Evolutionary conservation across 2,329 filamentous ascomycete species (phyloP).

Genomic region (Phaeosphaeria sp.): DNA sequence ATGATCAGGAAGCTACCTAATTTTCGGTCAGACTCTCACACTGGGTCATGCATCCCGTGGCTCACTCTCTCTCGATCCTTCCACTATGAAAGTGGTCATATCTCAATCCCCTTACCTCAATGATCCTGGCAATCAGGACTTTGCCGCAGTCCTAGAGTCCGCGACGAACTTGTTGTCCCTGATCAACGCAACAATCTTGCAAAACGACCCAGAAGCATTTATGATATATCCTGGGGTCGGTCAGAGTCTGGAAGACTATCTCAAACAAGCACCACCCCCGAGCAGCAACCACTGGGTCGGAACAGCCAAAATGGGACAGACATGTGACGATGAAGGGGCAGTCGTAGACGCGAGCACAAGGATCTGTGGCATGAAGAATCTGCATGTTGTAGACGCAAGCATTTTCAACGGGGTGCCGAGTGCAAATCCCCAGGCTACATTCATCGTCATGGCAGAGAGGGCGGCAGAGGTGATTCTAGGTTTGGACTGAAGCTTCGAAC

Average conservation of each 20-base stretch:
- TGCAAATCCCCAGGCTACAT: conserved; percentile 17
- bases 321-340: conserved; percentile 37
- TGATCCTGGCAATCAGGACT: conserved; percentile 57
- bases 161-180: conserved; percentile 60
- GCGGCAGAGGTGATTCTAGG: conserved; percentile 17
- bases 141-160: conserved; percentile 63
- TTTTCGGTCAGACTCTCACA: conserved; percentile 60
- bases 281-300: conserved; percentile 51
- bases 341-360: conserved; percentile 55
- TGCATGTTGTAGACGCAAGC: conserved; percentile 49
- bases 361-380: conserved; percentile 47
- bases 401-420: conserved; percentile 18
- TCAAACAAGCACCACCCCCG: background rate
- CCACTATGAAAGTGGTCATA: conserved; percentile 61
- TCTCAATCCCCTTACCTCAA: conserved; percentile 63
- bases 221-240: conserved; percentile 58
- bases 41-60: conserved; percentile 66
- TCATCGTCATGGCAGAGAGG: conserved; percentile 17
- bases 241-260: conserved; percentile 53
- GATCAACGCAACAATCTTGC: conserved; percentile 49
- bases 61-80: conserved; percentile 61
- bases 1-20: conserved; percentile 17
- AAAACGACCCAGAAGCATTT: conserved; percentile 59
- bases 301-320: conserved; percentile 57
- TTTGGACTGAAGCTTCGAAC: background rate